These are phyloP conservation scores for Berberis thunbergii DNA, from an alignment of 164 flowering plant genomes.

Conservation along the genomic window DNA sequence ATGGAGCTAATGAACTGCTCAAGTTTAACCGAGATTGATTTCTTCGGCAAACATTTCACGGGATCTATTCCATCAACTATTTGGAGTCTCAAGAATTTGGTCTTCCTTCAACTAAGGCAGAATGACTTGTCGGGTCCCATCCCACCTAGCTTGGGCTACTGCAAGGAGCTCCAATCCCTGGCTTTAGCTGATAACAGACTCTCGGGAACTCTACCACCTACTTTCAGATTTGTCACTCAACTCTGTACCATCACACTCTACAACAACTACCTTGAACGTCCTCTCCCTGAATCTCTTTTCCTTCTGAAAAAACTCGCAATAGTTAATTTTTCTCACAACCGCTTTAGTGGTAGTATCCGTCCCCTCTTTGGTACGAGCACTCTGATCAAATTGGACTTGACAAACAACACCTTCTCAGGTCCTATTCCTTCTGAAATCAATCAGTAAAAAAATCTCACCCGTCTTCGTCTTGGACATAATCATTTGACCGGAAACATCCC, in stretches of 20 bases:
- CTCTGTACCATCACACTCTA: slow-evolving; percentile 55
- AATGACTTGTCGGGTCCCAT: slow-evolving; percentile 71
- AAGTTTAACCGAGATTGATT: slow-evolving; percentile 53
- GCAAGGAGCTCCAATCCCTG: slow-evolving; percentile 54
- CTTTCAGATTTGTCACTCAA: slow-evolving; percentile 55
- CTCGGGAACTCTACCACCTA: slow-evolving; percentile 61
- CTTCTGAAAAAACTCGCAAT: slow-evolving; percentile 55
- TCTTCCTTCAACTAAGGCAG: slow-evolving; percentile 68
- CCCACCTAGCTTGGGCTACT: slow-evolving; percentile 77
- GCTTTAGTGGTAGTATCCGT: slow-evolving; percentile 50
- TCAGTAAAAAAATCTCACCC: slow-evolving; percentile 41
- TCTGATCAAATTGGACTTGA: slow-evolving; percentile 52
- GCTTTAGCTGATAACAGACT: slow-evolving; percentile 80
- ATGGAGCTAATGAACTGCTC: slow-evolving; percentile 74
- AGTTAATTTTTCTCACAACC: slow-evolving; percentile 74
- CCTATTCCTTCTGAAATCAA: slow-evolving; percentile 50
- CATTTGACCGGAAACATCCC: slow-evolving; percentile 51
- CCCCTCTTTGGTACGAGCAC: slow-evolving; percentile 54
- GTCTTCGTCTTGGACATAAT: slow-evolving; percentile 75
- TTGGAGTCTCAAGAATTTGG: slow-evolving; percentile 66
- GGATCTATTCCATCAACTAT: slow-evolving; percentile 69
- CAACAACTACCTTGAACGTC: slow-evolving; percentile 88
- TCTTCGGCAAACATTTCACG: slow-evolving; percentile 70
- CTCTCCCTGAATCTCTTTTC: slow-evolving; percentile 64
- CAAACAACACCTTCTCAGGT: slow-evolving; percentile 83